Evolutionary conservation across 257 asterid species (phyloP).

Genomic region (Orobanche coerulescens): DNA sequence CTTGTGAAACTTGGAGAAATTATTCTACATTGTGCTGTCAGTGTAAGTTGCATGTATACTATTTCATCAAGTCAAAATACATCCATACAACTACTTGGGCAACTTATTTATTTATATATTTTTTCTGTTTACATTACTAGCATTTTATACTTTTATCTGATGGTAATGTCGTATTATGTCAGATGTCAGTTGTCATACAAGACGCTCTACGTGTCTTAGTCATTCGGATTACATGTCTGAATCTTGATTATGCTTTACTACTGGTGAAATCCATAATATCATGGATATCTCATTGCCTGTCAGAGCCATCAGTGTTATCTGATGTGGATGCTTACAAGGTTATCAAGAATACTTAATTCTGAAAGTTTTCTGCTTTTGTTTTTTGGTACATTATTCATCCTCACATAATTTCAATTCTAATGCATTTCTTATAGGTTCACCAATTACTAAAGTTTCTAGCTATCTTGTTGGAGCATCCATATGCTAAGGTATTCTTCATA

Average conservation of each 20-base stretch:
- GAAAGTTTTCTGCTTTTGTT: slow-evolving; percentile 27
- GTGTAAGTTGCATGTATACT: slow-evolving; percentile 39
- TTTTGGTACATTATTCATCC: slow-evolving; percentile 19
- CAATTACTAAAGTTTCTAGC: slow-evolving; percentile 63
- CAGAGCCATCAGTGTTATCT: slow-evolving; percentile 40
- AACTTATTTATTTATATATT: background rate
- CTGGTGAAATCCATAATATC: slow-evolving; percentile 60
- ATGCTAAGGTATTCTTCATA: slow-evolving; percentile 60
- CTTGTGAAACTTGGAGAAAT: slow-evolving; percentile 33
- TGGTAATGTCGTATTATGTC: slow-evolving; percentile 19
- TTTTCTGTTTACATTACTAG: background rate
- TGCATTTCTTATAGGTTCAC: slow-evolving; percentile 43
- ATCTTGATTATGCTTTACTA: slow-evolving; percentile 56
- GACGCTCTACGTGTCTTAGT: slow-evolving; percentile 78
- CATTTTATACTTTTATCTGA: slow-evolving; percentile 16
- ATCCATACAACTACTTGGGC: background rate
- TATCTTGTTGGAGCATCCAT: slow-evolving; percentile 79
- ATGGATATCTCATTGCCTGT: slow-evolving; percentile 58
- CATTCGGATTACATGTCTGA: slow-evolving; percentile 64
- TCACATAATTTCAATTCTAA: slow-evolving; percentile 9
- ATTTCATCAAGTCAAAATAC: slow-evolving; percentile 6
- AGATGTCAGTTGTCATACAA: slow-evolving; percentile 55
- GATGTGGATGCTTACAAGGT: slow-evolving; percentile 84
- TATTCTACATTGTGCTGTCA: slow-evolving; percentile 45
- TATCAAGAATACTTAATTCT: slow-evolving; percentile 9